Evolutionary conservation across 768 basidiomycete species (phyloP).

Genomic region (Russula brevipes): DNA sequence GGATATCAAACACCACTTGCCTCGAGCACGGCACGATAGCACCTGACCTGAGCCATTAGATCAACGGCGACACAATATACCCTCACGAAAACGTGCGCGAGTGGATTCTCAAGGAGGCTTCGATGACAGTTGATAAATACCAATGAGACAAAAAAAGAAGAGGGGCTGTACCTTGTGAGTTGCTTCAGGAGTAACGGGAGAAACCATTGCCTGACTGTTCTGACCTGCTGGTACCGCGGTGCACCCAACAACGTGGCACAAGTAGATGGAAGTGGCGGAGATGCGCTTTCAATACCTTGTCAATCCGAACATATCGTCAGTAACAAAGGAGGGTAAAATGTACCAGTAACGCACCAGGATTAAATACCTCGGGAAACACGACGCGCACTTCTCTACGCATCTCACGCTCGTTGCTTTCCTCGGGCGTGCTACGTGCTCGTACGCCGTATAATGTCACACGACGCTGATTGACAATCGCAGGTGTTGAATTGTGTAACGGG

Average conservation of each 20-base stretch:
- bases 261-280: slow-evolving; percentile 29
- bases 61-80: slow-evolving; percentile 55
- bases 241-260: slow-evolving; percentile 49
- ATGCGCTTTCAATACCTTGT: slow-evolving; percentile 2
- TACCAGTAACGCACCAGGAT: slow-evolving; percentile 8
- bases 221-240: slow-evolving; percentile 69
- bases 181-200: slow-evolving; percentile 60
- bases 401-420: slow-evolving; percentile 62
- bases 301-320: background rate
- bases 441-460: slow-evolving; percentile 65
- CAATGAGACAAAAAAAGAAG: too few species aligned
- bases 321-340: background rate
- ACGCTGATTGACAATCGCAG: slow-evolving; percentile 61
- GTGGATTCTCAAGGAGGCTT: slow-evolving; percentile 14
- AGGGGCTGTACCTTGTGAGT: slow-evolving; percentile 40
- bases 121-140: background rate
- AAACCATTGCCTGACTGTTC: slow-evolving; percentile 67
- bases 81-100: slow-evolving; percentile 37
- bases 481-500: slow-evolving; percentile 55
- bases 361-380: slow-evolving; percentile 61
- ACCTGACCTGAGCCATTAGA: slow-evolving; percentile 55
- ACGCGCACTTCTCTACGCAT: slow-evolving; percentile 66
- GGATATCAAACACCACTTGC: slow-evolving; percentile 35
- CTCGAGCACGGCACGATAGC: slow-evolving; percentile 65
- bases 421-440: slow-evolving; percentile 62